Evolutionary conservation across 2,329 filamentous ascomycete species (phyloP), one percentile per base, ranked within the genome.

Genomic region (Penicillium paneum): DNA sequence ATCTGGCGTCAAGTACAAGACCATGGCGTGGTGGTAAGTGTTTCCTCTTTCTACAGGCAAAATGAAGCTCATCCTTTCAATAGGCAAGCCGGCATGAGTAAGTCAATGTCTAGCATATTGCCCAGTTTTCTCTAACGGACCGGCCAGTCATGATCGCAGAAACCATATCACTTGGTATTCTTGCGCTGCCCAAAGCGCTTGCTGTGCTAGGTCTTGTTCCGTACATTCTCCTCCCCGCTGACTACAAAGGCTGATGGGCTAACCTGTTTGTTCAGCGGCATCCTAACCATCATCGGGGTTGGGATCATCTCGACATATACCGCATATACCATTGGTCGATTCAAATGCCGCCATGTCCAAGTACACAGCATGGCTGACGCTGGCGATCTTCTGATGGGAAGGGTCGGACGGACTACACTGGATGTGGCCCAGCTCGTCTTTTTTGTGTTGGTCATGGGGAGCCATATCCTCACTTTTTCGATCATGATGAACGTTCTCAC

Each of bases 331-430:
- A 76, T 85, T 28, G 81, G 79, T 17, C 77, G 81, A 60, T 80
- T 84, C 68, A 81, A 81, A 61, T 64, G 79, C 28, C 68, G 68
- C 34, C 76, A 79, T 64, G 83, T 84, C 3, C 71, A 82, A n/a
- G 77, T 88, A 32, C 78, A 81, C 44, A 83, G 82, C 64, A 87
- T 88, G 65, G 83, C 84, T 26, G 86, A 90, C 63, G 85, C 83
- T 21, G 85, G 84, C 1, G 72, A 78, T 29, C 72, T 88, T 47
- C 76, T 89, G 49, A 75, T 79, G 56, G 87, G 87, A 19, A 73
- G 71, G 8, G 70, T 81, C 26, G 84, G 83, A 2, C 80, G 83
- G 58, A 81, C 84, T 64, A 58, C 88, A 28, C 74, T 87, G 29
- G 84, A 83, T 26, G 70, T 75, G 54, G 83, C 81, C 58, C 85